Conservation (phyloP, 2,329 filamentous ascomycete genomes). For the Aspergillus neoniger region DNA sequence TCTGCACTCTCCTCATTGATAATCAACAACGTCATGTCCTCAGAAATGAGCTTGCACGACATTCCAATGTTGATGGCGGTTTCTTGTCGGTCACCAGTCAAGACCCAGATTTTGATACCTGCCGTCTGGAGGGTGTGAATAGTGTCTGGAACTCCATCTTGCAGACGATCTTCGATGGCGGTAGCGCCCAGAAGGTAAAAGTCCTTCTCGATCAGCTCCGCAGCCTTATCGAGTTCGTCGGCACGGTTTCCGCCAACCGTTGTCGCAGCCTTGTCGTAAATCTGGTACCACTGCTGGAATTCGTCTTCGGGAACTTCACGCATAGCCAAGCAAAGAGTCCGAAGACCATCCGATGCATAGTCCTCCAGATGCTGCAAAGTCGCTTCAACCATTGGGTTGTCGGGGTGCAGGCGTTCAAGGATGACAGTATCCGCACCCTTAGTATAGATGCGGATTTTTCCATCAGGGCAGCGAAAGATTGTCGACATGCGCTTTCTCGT, state of each 20-base stretch:
- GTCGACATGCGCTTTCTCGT: slow-evolving; percentile 97
- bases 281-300: slow-evolving; percentile 79
- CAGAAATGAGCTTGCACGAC: slow-evolving; percentile 97
- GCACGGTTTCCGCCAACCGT: slow-evolving; percentile 90
- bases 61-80: slow-evolving; percentile 99
- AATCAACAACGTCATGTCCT: slow-evolving; percentile 97
- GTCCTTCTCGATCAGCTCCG: slow-evolving; percentile 91
- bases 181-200: slow-evolving; percentile 91
- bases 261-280: slow-evolving; percentile 85
- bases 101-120: slow-evolving; percentile 97
- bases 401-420: slow-evolving; percentile 78
- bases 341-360: slow-evolving; percentile 92
- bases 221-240: slow-evolving; percentile 94
- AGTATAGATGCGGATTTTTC: slow-evolving; percentile 89
- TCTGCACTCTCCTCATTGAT: slow-evolving; percentile 84
- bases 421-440: slow-evolving; percentile 99
- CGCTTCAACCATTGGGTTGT: slow-evolving; percentile 84
- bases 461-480: slow-evolving; percentile 94
- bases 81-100: slow-evolving; percentile 96
- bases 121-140: slow-evolving; percentile 96
- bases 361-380: slow-evolving; percentile 96
- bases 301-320: slow-evolving; percentile 89
- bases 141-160: slow-evolving; percentile 96
- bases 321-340: slow-evolving; percentile 92
- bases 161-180: slow-evolving; percentile 93